phyloP scores from a whole-genome alignment of 129 eudicot genomes.

The Logfia minima region DNA sequence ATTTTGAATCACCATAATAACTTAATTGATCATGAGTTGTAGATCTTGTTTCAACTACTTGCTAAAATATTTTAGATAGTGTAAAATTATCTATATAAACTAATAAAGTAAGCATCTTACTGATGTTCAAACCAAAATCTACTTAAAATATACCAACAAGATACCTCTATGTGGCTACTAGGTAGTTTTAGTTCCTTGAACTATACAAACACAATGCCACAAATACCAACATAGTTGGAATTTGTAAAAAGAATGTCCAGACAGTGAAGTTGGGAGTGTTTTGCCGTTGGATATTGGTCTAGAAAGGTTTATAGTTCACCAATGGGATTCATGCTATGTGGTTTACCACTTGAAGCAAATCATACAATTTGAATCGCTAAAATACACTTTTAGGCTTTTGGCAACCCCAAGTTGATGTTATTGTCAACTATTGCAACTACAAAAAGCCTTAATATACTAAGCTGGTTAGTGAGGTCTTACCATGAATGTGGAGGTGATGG shows the following conservation, averaged over 20 bases:
- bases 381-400: not conserved
- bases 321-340: not conserved
- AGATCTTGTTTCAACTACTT: not conserved
- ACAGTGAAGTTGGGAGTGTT: not conserved
- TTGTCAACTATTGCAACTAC: not conserved
- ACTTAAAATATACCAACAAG: not conserved
- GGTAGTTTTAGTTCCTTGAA: not conserved
- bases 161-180: constrained; percentile 6
- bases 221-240: constrained; percentile 8
- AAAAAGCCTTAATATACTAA: not conserved
- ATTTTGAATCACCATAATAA: constrained; percentile 4
- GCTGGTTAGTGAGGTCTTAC: constrained; percentile 3
- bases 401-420: not conserved
- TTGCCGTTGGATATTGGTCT: not conserved
- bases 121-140: constrained; percentile 2
- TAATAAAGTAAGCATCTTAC: constrained; percentile 13
- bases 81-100: not conserved
- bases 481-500: constrained; percentile 5
- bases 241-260: constrained; percentile 3
- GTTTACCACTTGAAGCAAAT: not conserved
- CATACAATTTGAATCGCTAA: not conserved
- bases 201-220: constrained; percentile 15
- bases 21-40: constrained; percentile 7
- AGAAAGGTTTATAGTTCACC: constrained; percentile 14
- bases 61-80: not conserved